Percentiles rank a stretch among this genome's conserved stretches.
These are phyloP conservation scores for Fusarium sp. DNA, from an alignment of 2,329 filamentous ascomycete species.

Conservation along the genomic window DNA sequence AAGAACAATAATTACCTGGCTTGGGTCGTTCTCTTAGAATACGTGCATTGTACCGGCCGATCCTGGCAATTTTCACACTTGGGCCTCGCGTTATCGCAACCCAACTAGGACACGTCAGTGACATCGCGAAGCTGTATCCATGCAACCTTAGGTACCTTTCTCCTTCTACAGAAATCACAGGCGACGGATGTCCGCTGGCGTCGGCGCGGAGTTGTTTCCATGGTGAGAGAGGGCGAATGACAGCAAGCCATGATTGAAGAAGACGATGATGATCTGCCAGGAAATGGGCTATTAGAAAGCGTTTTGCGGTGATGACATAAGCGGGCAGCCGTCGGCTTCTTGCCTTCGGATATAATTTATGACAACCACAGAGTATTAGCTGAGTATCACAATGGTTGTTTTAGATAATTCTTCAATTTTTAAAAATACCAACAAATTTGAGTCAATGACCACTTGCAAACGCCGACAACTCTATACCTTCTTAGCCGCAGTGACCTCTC, in stretches of 20 bases:
- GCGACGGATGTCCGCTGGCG: constrained; percentile 17
- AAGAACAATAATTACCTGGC: constrained; percentile 1
- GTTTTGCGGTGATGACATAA: background rate
- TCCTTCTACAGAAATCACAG: constrained; percentile 42
- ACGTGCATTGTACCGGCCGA: constrained; percentile 23
- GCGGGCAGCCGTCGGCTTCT: background rate
- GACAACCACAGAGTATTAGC: too few species aligned
- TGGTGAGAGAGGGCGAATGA: background rate
- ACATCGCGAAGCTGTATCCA: rapidly evolving
- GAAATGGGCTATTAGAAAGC: background rate
- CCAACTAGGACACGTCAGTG: constrained; percentile 6
- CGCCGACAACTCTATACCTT: too few species aligned
- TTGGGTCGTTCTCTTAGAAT: constrained; percentile 21
- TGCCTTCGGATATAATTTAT: too few species aligned
- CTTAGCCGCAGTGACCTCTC: too few species aligned
- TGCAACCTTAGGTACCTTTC: constrained; percentile 22
- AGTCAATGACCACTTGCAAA: too few species aligned
- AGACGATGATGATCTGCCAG: background rate
- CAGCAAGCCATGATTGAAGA: background rate
- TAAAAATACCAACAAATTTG: too few species aligned
- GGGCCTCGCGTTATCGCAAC: constrained; percentile 41
- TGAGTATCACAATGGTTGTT: too few species aligned
- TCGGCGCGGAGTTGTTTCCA: background rate
- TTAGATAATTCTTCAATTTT: too few species aligned
- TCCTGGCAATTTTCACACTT: constrained; percentile 36